These are phyloP conservation scores for Fusarium sp. DNA, from an alignment of 2,329 filamentous ascomycete species.

Conservation along the genomic window DNA sequence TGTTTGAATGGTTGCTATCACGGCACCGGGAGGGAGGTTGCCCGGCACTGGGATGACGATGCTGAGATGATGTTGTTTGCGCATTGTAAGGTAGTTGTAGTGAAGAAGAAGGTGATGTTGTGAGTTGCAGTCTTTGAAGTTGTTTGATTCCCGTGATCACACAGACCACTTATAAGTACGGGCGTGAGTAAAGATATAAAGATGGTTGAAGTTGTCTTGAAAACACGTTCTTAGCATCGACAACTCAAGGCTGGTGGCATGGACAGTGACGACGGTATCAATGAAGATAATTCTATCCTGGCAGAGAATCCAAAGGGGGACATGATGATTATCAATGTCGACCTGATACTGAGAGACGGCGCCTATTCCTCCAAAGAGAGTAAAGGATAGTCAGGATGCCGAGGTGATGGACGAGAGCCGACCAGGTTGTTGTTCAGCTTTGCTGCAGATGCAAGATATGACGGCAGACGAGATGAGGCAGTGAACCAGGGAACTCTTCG, in stretches of 20 bases:
- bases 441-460: slow-evolving; percentile 10
- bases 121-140: not conserved
- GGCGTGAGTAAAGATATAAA: not conserved
- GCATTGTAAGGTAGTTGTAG: slow-evolving; percentile 40
- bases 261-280: slow-evolving; percentile 11
- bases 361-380: slow-evolving; percentile 6
- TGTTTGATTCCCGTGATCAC: not conserved
- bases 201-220: slow-evolving; percentile 9
- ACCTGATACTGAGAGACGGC: not conserved
- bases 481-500: slow-evolving; percentile 3
- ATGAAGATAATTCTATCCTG: slow-evolving; percentile 28
- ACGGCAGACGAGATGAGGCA: slow-evolving; percentile 5
- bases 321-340: slow-evolving; percentile 34
- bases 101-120: not conserved
- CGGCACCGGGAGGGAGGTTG: slow-evolving; percentile 50
- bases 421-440: not conserved
- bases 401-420: not conserved
- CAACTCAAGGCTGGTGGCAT: slow-evolving; percentile 6
- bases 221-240: not conserved
- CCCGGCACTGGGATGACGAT: slow-evolving; percentile 57
- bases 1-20: slow-evolving; percentile 55
- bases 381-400: not conserved
- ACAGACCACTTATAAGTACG: not conserved
- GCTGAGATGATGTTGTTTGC: slow-evolving; percentile 47
- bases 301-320: slow-evolving; percentile 31